A percentile compares a stretch with the other conserved stretches of the same genome.
phyloP scores from a whole-genome alignment of 2,329 filamentous ascomycete species.

The Leptosphaerulina australis region DNA sequence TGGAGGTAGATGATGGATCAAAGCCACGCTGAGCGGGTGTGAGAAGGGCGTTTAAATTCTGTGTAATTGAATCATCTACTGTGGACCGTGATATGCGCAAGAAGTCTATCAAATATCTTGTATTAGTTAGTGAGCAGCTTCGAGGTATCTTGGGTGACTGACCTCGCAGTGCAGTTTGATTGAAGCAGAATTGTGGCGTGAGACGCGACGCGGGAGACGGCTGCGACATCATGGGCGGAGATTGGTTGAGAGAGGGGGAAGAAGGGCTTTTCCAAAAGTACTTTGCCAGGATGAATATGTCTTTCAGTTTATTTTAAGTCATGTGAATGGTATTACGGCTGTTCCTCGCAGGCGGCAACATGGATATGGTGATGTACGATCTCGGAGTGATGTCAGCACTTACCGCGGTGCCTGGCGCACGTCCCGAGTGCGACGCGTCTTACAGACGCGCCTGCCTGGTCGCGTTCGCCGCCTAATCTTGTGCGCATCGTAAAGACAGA shows the following conservation, averaged over 20 bases:
- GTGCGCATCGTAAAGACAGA: constrained; percentile 27
- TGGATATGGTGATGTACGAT: constrained; percentile 5
- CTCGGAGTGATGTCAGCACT: constrained; percentile 43
- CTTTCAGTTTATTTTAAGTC: not conserved
- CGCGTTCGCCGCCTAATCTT: constrained; percentile 22
- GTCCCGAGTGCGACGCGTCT: constrained; percentile 29
- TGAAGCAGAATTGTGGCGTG: constrained; percentile 60
- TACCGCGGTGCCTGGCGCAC: constrained; percentile 23
- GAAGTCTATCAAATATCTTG: constrained; percentile 69
- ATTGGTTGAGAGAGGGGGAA: constrained; percentile 13
- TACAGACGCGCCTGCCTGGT: constrained; percentile 30
- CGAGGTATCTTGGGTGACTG: constrained; percentile 15
- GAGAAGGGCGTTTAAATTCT: constrained; percentile 87
- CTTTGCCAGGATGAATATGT: constrained; percentile 32
- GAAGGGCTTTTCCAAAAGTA: constrained; percentile 40
- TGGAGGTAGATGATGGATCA: constrained; percentile 77
- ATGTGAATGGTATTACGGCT: not conserved
- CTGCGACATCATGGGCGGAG: constrained; percentile 48
- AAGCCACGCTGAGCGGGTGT: constrained; percentile 76
- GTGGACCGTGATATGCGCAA: constrained; percentile 81
- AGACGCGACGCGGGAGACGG: constrained; percentile 49
- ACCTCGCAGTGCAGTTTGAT: constrained; percentile 58
- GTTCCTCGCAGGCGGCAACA: not conserved
- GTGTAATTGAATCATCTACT: constrained; percentile 91
- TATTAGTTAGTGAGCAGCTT: constrained; percentile 45